Evolutionary conservation across 495 filamentous ascomycete species (phyloP).

Genomic region (Aspergillus olivimuriae): DNA sequence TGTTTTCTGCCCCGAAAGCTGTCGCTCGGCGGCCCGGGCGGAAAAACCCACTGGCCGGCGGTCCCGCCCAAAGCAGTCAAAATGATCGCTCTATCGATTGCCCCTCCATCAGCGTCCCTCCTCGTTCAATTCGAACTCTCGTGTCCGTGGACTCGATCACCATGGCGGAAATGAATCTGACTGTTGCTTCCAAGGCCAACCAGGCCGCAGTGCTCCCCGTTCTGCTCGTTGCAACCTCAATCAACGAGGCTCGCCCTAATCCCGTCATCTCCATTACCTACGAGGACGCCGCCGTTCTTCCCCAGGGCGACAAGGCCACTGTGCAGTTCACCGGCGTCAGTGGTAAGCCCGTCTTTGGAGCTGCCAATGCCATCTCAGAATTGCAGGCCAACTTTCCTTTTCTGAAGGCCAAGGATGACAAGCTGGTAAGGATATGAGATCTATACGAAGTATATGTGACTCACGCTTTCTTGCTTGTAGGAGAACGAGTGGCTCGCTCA

Average conservation of each 20-base stretch:
- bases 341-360: constrained; percentile 29
- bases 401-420: constrained; percentile 40
- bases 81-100: constrained; percentile 3
- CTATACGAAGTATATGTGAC: background rate
- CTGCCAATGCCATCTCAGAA: constrained; percentile 31
- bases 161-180: constrained; percentile 40
- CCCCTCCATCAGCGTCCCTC: constrained; percentile 15
- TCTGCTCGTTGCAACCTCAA: constrained; percentile 42
- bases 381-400: constrained; percentile 37
- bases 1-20: constrained; percentile 33
- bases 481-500: constrained; percentile 54
- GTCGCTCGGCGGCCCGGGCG: constrained; percentile 12
- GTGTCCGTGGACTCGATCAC: constrained; percentile 8
- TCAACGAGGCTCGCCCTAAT: constrained; percentile 40
- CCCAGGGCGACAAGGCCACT: constrained; percentile 36
- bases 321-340: constrained; percentile 31
- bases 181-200: constrained; percentile 56
- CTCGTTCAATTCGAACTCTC: background rate
- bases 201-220: constrained; percentile 46
- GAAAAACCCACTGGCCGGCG: constrained; percentile 29
- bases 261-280: constrained; percentile 41
- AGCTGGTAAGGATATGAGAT: constrained; percentile 23
- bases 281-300: constrained; percentile 40
- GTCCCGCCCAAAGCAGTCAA: constrained; percentile 13
- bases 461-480: constrained; percentile 19